Conservation (phyloP, 208 protist genomes). For the Acanthamoeba lenticulata region DNA sequence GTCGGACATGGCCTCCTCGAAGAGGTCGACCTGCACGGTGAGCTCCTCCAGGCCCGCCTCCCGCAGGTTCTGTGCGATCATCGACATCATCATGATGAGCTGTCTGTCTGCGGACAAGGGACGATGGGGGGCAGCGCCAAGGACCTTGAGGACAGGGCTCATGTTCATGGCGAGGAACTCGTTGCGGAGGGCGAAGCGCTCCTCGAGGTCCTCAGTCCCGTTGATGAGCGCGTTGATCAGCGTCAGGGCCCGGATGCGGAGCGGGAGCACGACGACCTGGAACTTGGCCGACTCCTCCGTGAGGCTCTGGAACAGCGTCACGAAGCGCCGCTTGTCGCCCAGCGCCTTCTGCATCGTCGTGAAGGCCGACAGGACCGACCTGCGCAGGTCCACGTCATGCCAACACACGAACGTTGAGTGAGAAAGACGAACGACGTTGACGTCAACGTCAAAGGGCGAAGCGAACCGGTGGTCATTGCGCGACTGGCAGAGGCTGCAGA, state of each 20-base stretch:
- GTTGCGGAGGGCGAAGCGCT: conserved; percentile 56
- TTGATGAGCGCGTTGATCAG: conserved; percentile 54
- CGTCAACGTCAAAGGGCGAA: neutral
- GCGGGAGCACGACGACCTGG: conserved; percentile 27
- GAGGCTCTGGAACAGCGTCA: conserved; percentile 45
- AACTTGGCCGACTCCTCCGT: conserved; percentile 49
- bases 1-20: conserved; percentile 64
- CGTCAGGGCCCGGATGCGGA: neutral
- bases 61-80: conserved; percentile 3
- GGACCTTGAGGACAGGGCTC: neutral
- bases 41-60: conserved; percentile 38
- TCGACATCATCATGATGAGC: too few species aligned
- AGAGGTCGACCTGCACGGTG: conserved; percentile 31
- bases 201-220: conserved; percentile 38
- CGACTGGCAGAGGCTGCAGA: conserved; percentile 22
- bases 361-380: neutral
- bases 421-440: too few species aligned
- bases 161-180: conserved; percentile 56
- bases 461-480: neutral
- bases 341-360: conserved; percentile 1
- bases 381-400: neutral
- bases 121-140: neutral
- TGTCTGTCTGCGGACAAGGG: too few species aligned
- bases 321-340: conserved; percentile 44
- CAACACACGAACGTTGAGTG: too few species aligned